Base-by-base conservation (phyloP, 345 rosid species). In the Isatis tinctoria region DNA sequence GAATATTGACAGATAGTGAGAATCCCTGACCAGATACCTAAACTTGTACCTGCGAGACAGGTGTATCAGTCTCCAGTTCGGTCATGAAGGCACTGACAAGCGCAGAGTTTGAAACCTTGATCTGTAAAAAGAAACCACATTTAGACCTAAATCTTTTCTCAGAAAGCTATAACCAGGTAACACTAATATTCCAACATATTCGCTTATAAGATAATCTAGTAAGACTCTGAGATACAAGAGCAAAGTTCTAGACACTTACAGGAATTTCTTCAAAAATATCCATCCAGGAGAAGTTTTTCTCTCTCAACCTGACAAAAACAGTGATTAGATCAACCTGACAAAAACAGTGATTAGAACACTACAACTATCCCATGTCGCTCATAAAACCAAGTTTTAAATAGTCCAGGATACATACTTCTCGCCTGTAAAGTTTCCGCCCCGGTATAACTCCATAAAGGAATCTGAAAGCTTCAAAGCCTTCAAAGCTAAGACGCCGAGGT, bases 251-350 rank as follows among this genome's bases (percentile, higher is more conserved):
- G 67, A 76, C 30, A 70, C 97, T 88, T 89, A 96, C 99, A 12
- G 99, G 99, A 60, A 96, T 96, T 78, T 96, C 99, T 77, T 96
- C 99, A 73, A 96, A 96, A 63, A 96, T 92, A 82, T 92, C 98
- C 85, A 89, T 93, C 99, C 99, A 96, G 27, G 99, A 89, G 83
- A 96, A 87, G 78, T 90, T 92, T 77, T 86, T 92, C 89, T 96
- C 99, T 80, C 99, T 92, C 91, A 96, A 82, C 86, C 99, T 96
- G 70, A 16, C 33, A 51, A 53, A 54, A 52, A 69, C 24, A 60
- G 37, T 47, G 60, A 65, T 59, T 10, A 65, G 60, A 67, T 92
- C 91, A 96, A 82, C 86, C 99, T 96, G 70, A 16, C 33, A 51
- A 53, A 54, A 52, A 69, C 24, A 60, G 37, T 47, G 60, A 65